Evolutionary conservation across 2,329 filamentous ascomycete genomes (phyloP), one percentile per base, ranked within the genome.

Genomic region (Curvularia sp.): DNA sequence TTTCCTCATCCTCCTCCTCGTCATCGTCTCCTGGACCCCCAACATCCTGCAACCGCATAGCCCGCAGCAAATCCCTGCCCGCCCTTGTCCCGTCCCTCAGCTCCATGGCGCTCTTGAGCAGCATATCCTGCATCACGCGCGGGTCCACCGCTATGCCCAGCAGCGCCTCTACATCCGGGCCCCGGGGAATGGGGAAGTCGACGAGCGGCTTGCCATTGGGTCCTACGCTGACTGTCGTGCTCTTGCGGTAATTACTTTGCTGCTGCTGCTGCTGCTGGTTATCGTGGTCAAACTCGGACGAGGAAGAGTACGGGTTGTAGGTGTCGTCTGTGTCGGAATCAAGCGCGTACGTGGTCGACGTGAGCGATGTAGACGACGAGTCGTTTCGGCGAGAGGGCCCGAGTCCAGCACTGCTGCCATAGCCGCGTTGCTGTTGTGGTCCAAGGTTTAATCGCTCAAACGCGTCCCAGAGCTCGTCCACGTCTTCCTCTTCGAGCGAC

Each of bases 381-480:
- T 65, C 65, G 8, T 55, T 61, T 46, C 66, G 64, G 18, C 68
- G 65, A 18, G 58, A 36, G 1, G 59, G 59, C 9, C 63, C 54
- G n/a, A 65, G 57, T 1, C 58, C 48, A 15, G 46, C 59, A 49
- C 64, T 64, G 30, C 64, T 64, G 30, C 59, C 54, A 43, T 59
- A 57, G n/a, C 64, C 60, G 3, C 64, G 61, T 27, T 67, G 61
- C 28, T 66, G 50, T 18, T 49, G 50, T 34, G 50, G 28, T 18
- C 63, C 4, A 19, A 67, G 49, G 3, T 58, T 63, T 2, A 64
- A 48, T 2, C 68, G 67, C 27, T 76, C 74, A 34, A 74, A 70
- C 1, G 43, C 55, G 19, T 76, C 74, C 74, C 74, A 77, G 8
- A 74, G 66, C 19, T 75, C 72, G 59, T 77, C 74, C 13, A 74